Evolutionary conservation across 1,284 basidiomycete species (phyloP).

Genomic region (Calocybe gambosa): DNA sequence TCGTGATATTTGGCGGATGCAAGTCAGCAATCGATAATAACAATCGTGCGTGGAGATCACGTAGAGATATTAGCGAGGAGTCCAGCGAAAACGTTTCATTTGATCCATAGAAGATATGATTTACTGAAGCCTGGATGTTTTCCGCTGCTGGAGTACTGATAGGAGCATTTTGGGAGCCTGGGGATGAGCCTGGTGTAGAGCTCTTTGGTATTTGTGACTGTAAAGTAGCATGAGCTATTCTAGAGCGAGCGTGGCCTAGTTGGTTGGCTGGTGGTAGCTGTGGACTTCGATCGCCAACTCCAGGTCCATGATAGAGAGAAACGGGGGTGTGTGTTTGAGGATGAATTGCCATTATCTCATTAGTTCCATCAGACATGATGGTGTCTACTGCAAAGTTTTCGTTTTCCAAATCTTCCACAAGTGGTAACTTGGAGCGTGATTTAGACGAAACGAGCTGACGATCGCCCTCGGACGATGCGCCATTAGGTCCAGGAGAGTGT

Average conservation of each 20-base stretch:
- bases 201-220: not conserved
- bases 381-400: not conserved
- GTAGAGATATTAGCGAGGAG: slow-evolving; percentile 13
- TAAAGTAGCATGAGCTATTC: not conserved
- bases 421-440: not conserved
- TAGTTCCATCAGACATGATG: not conserved
- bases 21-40: slow-evolving; percentile 15
- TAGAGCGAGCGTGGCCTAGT: not conserved
- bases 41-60: slow-evolving; percentile 16
- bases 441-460: not conserved
- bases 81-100: not conserved
- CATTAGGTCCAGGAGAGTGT: slow-evolving; percentile 22
- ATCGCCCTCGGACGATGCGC: not conserved
- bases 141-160: not conserved
- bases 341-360: not conserved
- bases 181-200: not conserved
- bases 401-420: not conserved
- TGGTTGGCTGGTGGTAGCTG: not conserved
- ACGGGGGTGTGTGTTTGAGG: not conserved
- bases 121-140: not conserved
- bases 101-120: not conserved
- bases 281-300: not conserved
- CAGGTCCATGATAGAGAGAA: not conserved
- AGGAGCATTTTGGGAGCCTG: not conserved
- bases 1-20: slow-evolving; percentile 10